phyloP scores from a whole-genome alignment of 768 basidiomycete species.

The Rhodotorula paludigena region DNA sequence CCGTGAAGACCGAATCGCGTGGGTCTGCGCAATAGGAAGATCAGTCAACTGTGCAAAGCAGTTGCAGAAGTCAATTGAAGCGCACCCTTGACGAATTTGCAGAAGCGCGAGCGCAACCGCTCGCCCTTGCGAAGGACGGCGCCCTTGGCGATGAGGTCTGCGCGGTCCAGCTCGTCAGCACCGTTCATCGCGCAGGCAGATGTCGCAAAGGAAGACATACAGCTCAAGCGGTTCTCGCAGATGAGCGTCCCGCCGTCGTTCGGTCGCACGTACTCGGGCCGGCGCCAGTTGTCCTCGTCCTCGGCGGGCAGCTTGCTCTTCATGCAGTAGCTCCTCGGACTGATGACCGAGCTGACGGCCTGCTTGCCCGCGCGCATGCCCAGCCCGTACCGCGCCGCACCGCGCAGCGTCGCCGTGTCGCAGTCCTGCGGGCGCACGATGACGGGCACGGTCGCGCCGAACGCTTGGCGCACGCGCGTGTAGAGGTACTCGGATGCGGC shows the following conservation, averaged over 20 bases:
- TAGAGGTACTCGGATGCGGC: constrained; percentile 77
- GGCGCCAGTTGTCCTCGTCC: constrained; percentile 70
- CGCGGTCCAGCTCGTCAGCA: neutral
- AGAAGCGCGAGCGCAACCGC: constrained; percentile 73
- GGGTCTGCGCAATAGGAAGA: constrained; percentile 1
- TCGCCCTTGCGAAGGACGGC: constrained; percentile 84
- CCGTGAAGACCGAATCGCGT: constrained; percentile 70
- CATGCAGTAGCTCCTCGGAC: constrained; percentile 64
- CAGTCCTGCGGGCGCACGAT: constrained; percentile 80
- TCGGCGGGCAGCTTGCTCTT: constrained; percentile 86
- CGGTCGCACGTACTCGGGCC: constrained; percentile 75
- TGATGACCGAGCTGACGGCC: constrained; percentile 75
- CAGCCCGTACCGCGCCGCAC: constrained; percentile 81
- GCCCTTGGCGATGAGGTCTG: constrained; percentile 76
- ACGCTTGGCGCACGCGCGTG: constrained; percentile 60
- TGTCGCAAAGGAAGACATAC: constrained; percentile 35
- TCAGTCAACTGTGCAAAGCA: too few relatives aligned
- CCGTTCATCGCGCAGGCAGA: neutral
- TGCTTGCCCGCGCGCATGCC: constrained; percentile 55
- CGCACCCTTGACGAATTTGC: constrained; percentile 48
- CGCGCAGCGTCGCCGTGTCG: constrained; percentile 80
- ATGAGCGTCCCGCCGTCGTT: constrained; percentile 72
- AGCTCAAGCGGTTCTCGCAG: constrained; percentile 70
- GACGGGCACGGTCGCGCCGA: constrained; percentile 61
- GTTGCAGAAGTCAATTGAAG: too few relatives aligned